Evolutionary conservation across 176 grass and related monocot species (phyloP), one percentile per base, ranked within the genome.

Genomic region (Chloris gayana): DNA sequence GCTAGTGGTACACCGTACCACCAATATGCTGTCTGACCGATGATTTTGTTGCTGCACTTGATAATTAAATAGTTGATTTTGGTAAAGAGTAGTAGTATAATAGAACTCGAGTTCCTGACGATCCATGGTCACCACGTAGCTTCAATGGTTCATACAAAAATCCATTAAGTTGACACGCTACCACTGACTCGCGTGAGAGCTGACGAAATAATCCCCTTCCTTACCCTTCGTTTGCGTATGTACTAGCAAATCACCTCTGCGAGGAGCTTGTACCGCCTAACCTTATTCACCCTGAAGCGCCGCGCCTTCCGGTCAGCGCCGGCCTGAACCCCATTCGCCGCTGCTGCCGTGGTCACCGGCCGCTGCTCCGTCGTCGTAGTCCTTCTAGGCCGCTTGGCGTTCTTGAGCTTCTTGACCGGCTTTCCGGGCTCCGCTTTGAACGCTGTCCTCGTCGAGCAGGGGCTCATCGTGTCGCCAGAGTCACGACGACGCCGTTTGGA

Each of bases 191-290:
- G 35, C 4, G n/a, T n/a, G n/a, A n/a, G n/a, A n/a, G n/a, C n/a
- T n/a, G n/a, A n/a, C n/a, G n/a, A n/a, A n/a, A n/a, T n/a, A n/a
- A n/a, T n/a, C n/a, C n/a, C n/a, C n/a, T n/a, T n/a, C n/a, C n/a
- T 37, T 37, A 6, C 35, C 35, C 7, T 37, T 6, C 35, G 35
- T 37, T 37, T 37, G 35, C 35, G 7, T 37, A 42, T 42, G 41
- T 42, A 42, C 49, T 69, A 81, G 79, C 79, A 82, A 46, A 82
- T 87, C 41, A 97, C 84, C 67, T 97, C 94, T 10, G 91, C 83
- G 17, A 97, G 88, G 18, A 97, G 87, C 65, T 82, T 97, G 80
- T 97, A 97, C 67, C 94, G 91, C 56, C 85, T 77, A 19, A 86
- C 94, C 67, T 82, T n/a, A n/a, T n/a, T 94, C 56, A 75, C 72